Evolutionary conservation across 306 rosid genomes (phyloP), one percentile per base, ranked within the genome.

Genomic region (Quercus rubra): DNA sequence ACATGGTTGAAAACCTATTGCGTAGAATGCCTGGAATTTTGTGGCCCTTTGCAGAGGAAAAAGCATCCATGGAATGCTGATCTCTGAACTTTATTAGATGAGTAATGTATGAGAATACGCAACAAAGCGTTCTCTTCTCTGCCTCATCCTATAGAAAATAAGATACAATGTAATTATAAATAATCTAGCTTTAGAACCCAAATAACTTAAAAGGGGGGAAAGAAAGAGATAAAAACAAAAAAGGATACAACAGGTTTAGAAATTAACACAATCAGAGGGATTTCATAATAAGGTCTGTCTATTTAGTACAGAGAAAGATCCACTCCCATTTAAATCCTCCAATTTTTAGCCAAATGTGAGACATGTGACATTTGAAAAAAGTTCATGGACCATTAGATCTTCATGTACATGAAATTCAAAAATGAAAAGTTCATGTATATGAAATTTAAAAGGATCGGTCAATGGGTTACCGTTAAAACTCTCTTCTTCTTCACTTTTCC

Each of bases 51-150:
- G 88, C 87, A 7, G 93, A 83, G 75, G 88, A 77, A 79, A 72
- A 61, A 43, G 87, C 80, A 23, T 85, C 90, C 87, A 87, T 74
- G 33, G 91, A 78, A 75, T 88, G 83, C 82, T 79, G 86, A 73
- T 93, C 97, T 84, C 89, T 95, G 77, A 85, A 95, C 87, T 89
- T 93, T 69, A 93, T 49, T 70, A 95, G 97, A 87, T 95, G 97
- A 3, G 86, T 91, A 78, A 95, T 87, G 82, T 79, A 93, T 19
- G 98, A 85, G 54, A 90, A 83, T 80, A 95, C 89, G 89, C 88
- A 83, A 51, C 82, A 85, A 23, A 75, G 80, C 77, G 83, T 84
- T 83, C 58, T 75, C 90, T 87, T 89, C 77, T 88, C 95, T 23
- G 79, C 87, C n/a, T 91, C 97, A 73, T 90, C 97, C 98, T 93